Conservation (phyloP, 345 rosid species). For the Eucalyptus erythrocorys region DNA sequence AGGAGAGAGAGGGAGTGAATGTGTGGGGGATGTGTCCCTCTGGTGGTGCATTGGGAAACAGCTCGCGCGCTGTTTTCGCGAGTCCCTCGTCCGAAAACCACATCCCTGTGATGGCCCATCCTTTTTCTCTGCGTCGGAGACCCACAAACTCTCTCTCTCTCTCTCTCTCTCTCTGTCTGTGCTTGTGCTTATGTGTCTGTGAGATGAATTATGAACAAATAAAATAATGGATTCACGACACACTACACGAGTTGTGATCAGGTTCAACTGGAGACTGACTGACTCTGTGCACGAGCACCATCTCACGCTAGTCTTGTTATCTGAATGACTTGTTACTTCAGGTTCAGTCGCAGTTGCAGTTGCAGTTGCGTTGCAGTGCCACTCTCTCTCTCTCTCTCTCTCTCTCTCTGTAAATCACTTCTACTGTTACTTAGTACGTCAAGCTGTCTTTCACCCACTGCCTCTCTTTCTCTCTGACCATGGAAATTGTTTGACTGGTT, state of each 20-base stretch:
- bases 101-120: background rate
- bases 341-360: background rate
- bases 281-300: background rate
- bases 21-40: background rate
- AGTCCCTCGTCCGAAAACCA: conserved; percentile 15
- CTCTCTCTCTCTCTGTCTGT: background rate
- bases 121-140: background rate
- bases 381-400: background rate
- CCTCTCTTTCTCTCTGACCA: background rate
- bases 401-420: background rate
- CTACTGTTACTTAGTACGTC: background rate
- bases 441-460: background rate
- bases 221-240: background rate
- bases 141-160: background rate
- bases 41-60: conserved; percentile 48
- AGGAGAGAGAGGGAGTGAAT: background rate
- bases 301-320: background rate
- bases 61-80: conserved; percentile 81
- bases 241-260: background rate
- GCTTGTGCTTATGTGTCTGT: background rate
- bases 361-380: background rate
- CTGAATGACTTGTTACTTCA: background rate
- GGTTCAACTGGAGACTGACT: background rate
- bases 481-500: background rate
- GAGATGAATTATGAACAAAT: background rate